Base-by-base conservation (phyloP, 371 early-diverging fungal genomes). In the Capillidium heterosporum region DNA sequence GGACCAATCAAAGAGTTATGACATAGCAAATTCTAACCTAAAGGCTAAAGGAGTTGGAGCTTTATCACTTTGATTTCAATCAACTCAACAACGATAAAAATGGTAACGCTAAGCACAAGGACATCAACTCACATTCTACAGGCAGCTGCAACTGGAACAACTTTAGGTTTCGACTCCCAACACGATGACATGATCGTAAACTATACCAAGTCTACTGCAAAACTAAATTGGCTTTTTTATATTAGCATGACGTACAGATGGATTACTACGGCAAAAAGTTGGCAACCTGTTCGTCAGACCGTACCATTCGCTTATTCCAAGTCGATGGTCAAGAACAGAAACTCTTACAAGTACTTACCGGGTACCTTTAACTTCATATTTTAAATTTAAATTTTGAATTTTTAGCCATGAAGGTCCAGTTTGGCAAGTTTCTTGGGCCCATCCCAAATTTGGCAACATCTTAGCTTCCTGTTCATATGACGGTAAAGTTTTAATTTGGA, bases 371-470 rank as follows among this genome's bases (percentile, higher is more conserved):
- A 42, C 11, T 27, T 29, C 41, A 7, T 5, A 35, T 47, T 52
- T 35, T 23, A 8, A 39, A 23, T 13, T 42, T 17, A 21, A 28
- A 29, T 31, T 47, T 57, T 50, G 29, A 27, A 23, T 49, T 57
- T 59, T 3, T 61, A 88, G 91, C 19, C 95, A 97, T 65, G 85
- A 88, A 53, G 96, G 95, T 13, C 98, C 98, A 2, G 95, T 97
- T n/a, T 97, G 98, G 98, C 93, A 93, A 69, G 90, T 97, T n/a
- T 74, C 91, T 13, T 97, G 98, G 98, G 94, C 94, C 3, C 98
- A 97, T 65, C 98, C 98, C 39, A 92, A 93, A 68, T 95, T 87
- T 66, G 95, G 95, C 49, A 84, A 76, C 59, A 82, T 95, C 48
- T 73, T 97, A 43, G 98, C 95, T 11, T 92, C 94, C 15, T 93